Percentiles rank a stretch among this genome's conserved stretches.
Evolutionary conservation across 2,329 filamentous ascomycete genomes (phyloP).

Genomic region (Cercospora nicotianae): DNA sequence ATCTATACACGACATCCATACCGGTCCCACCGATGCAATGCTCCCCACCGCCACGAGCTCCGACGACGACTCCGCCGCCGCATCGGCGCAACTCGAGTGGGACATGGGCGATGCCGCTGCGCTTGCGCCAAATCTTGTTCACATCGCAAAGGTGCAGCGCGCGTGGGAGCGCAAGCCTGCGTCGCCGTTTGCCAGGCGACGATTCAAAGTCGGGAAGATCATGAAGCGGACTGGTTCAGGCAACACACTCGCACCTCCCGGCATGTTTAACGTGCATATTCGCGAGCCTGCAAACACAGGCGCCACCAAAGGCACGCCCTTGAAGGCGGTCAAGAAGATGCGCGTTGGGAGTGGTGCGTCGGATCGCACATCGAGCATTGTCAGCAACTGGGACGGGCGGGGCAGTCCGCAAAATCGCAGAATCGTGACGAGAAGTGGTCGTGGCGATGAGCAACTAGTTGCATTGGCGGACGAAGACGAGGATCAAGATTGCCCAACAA

Average conservation of each 20-base stretch:
- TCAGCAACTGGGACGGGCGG: constrained; percentile 34
- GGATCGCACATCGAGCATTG: constrained; percentile 21
- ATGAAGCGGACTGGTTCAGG: constrained; percentile 43
- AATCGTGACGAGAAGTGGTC: constrained; percentile 34
- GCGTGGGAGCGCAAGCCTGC: constrained; percentile 53
- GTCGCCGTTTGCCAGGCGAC: constrained; percentile 43
- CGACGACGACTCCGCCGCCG: neutral
- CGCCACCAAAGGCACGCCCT: constrained; percentile 34
- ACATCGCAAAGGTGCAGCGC: constrained; percentile 46
- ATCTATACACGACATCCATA: constrained; percentile 11
- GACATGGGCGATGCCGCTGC: constrained; percentile 43
- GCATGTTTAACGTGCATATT: constrained; percentile 19
- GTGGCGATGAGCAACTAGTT: constrained; percentile 25
- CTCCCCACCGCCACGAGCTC: neutral
- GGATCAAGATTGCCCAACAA: neutral
- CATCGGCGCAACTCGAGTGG: constrained; percentile 36
- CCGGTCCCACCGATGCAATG: neutral
- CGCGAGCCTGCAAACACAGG: neutral
- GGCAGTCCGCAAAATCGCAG: constrained; percentile 33
- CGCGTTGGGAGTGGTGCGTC: constrained; percentile 33
- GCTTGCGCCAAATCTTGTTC: constrained; percentile 45
- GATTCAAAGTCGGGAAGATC: constrained; percentile 42
- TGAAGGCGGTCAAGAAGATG: constrained; percentile 49
- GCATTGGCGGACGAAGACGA: constrained; percentile 29
- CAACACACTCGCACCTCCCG: constrained; percentile 3